Percentiles rank a stretch among this genome's conserved stretches.
phyloP scores from a whole-genome alignment of 2,329 filamentous ascomycete genomes.

The Alternaria conjuncta region DNA sequence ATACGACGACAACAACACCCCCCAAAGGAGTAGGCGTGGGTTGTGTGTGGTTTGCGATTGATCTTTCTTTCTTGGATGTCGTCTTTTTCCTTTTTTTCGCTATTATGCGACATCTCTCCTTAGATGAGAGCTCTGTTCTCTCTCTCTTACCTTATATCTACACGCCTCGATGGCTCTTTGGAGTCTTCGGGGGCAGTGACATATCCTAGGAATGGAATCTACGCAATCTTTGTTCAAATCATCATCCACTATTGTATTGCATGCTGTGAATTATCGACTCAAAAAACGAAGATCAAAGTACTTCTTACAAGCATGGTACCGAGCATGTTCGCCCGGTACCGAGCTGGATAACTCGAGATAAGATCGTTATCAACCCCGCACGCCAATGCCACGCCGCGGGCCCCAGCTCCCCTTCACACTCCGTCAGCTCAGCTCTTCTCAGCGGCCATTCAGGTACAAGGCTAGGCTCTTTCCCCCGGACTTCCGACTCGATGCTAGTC shows the following conservation, averaged over 20 bases:
- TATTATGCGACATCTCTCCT: constrained; percentile 5
- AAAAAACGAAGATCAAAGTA: too few species aligned
- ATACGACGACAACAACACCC: constrained; percentile 23
- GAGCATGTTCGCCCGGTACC: neutral
- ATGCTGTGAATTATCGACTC: too few species aligned
- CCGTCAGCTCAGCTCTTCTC: neutral
- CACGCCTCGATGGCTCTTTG: constrained; percentile 36
- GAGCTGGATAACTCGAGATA: neutral
- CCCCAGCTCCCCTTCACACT: too few species aligned
- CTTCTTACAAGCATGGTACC: neutral
- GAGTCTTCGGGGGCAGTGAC: constrained; percentile 42
- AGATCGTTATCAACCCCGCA: neutral
- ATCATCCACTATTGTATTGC: constrained; percentile 6
- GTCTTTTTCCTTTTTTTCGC: constrained; percentile 29
- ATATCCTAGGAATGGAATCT: constrained; percentile 39
- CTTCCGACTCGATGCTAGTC: neutral
- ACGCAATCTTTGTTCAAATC: constrained; percentile 15
- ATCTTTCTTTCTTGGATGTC: constrained; percentile 38
- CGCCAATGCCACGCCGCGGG: neutral
- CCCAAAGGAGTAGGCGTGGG: constrained; percentile 15
- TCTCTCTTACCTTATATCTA: constrained; percentile 35
- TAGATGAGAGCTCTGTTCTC: constrained; percentile 27
- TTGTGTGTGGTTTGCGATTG: constrained; percentile 16
- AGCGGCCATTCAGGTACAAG: neutral
- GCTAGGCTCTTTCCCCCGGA: neutral